Base-by-base conservation (phyloP, 768 basidiomycete species). In the Hygrophorus pudorinus region DNA sequence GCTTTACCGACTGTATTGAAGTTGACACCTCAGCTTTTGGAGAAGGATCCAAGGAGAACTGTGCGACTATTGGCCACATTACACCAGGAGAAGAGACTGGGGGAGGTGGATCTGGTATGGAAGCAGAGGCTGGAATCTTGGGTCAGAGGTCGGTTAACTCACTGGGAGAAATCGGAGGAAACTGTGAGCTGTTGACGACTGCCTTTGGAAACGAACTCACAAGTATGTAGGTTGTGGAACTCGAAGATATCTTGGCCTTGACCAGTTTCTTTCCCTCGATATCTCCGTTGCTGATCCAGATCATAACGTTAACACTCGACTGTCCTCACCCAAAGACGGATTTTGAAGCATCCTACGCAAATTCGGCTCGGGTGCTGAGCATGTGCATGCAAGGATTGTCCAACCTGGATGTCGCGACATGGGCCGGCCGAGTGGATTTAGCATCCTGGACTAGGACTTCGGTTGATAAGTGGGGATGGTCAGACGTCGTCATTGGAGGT, bases 1-100 rank as follows among this genome's bases (percentile, higher is more conserved):
- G 82, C 73, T 11, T 56, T 81, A 2, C 81, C 85, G 1, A 59
- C 69, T 10, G 54, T 86, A n/a, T 52, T 78, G 11, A 76, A 74
- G 51, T 63, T 65, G 24, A 74, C 73, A 1, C 60, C 66, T 3
- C 66, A 65, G 38, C 53, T 79, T 16, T 53, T 79, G 11, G 64
- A 75, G 20, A 47, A 52, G 5, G 65, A 76, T n/a, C 66, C 73
- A 3, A 54, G 54, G 31, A 49, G 55, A 34, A 60, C 74, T 0
- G 47, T 81, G 9, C 66, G 65, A 14, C 64, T 85, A 45, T 60
- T 83, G 12, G 73, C 75, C 0, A 60, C 60, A 4, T 61, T 85
- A 29, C 63, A 61, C 47, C 60, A 61, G 38, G 55, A 61, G n/a
- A 71, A 71, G 50, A 74, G 73, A 47, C 53, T 86, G n/a, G 63